phyloP scores from a whole-genome alignment of 2,329 filamentous ascomycete species.

The Juglanconis juglandina region DNA sequence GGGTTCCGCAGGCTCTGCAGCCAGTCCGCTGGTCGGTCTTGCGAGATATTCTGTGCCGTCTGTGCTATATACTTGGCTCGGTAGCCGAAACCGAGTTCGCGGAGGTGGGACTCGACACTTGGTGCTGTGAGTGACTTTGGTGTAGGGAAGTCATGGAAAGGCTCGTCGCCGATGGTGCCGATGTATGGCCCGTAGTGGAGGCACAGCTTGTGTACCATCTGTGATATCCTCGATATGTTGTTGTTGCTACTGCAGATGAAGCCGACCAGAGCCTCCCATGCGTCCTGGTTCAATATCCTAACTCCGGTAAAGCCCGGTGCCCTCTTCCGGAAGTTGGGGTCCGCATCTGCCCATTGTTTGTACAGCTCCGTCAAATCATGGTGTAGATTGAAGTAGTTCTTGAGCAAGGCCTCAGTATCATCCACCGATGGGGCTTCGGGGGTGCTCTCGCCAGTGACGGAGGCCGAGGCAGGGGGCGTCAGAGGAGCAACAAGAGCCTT shows the following conservation, averaged over 20 bases:
- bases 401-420: constrained; percentile 70
- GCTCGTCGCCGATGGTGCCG: constrained; percentile 62
- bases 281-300: constrained; percentile 87
- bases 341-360: constrained; percentile 70
- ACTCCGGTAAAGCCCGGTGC: constrained; percentile 87
- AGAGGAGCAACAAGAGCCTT: constrained; percentile 27
- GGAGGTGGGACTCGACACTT: constrained; percentile 75
- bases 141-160: constrained; percentile 83
- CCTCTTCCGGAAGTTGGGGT: constrained; percentile 84
- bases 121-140: constrained; percentile 69
- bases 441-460: neutral
- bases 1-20: constrained; percentile 75
- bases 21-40: constrained; percentile 69
- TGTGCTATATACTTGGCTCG: constrained; percentile 87
- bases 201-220: constrained; percentile 95
- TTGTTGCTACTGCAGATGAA: constrained; percentile 99
- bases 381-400: constrained; percentile 81
- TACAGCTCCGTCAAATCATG: constrained; percentile 77
- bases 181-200: constrained; percentile 77
- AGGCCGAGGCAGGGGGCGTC: constrained; percentile 34
- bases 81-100: constrained; percentile 88
- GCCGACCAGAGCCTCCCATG: constrained; percentile 88
- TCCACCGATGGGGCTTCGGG: constrained; percentile 38
- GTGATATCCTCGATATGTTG: constrained; percentile 89
- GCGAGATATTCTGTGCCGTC: constrained; percentile 72